Conservation (phyloP, 768 basidiomycete genomes). For the Lepiota brunneoincarnata region DNA sequence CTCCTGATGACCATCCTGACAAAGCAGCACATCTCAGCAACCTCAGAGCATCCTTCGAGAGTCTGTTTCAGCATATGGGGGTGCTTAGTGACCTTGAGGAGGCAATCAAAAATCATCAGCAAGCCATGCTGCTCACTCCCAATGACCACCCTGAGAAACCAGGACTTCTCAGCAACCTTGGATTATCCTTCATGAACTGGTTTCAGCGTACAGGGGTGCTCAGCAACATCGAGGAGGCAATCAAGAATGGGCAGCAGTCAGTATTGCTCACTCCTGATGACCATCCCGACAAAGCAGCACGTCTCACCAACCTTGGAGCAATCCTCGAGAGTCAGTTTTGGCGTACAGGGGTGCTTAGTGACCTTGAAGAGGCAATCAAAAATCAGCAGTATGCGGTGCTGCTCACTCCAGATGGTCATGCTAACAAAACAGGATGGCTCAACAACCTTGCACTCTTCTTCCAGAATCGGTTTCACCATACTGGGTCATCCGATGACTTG, state of each 20-base stretch:
- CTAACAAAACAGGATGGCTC: background rate
- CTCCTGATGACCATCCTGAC: too few species aligned
- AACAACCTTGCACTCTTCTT: slow-evolving; percentile 3
- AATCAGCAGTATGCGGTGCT: background rate
- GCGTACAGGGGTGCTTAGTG: background rate
- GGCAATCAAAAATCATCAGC: background rate
- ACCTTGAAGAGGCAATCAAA: background rate
- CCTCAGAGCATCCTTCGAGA: too few species aligned
- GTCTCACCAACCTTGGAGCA: background rate
- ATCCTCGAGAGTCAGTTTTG: background rate
- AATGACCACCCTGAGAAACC: background rate
- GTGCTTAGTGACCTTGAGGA: background rate
- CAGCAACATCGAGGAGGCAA: background rate
- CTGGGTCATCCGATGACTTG: background rate
- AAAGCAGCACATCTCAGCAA: too few species aligned
- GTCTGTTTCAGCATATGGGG: too few species aligned
- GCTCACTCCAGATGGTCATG: background rate
- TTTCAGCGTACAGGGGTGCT: background rate
- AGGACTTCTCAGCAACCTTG: background rate
- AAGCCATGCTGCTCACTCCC: background rate
- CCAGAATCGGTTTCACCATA: background rate
- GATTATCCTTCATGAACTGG: background rate
- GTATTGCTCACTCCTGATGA: background rate
- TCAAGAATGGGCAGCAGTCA: too few species aligned
- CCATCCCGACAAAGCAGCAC: background rate